These are phyloP conservation scores for Thelonectria olida DNA, from an alignment of 2,329 filamentous ascomycete species.

Conservation along the genomic window DNA sequence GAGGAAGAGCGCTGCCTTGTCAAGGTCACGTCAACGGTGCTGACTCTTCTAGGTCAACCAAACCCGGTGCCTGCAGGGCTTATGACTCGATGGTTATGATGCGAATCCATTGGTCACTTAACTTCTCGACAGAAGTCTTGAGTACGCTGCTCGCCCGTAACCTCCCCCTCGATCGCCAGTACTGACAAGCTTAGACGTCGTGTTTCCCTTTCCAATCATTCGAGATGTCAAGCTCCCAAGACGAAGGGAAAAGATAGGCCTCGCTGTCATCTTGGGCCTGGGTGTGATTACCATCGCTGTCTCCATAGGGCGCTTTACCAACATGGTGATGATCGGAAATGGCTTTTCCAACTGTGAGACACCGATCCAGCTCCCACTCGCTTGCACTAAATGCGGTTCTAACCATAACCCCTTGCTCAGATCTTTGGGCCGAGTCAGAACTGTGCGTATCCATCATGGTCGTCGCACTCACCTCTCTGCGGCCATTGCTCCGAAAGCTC, in stretches of 20 bases:
- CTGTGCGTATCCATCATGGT: conserved; percentile 29
- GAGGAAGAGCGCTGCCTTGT: too few species aligned
- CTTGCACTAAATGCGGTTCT: background rate
- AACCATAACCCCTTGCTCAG: background rate
- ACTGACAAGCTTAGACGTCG: conserved; percentile 20
- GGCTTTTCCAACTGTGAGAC: conserved; percentile 23
- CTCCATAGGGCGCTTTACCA: conserved; percentile 34
- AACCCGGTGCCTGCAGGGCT: conserved; percentile 18
- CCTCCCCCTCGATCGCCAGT: too few species aligned
- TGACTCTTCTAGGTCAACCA: conserved; percentile 1
- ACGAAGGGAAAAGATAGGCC: conserved; percentile 31
- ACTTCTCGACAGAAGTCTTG: conserved; percentile 34
- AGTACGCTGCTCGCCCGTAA: conserved; percentile 28
- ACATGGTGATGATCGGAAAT: conserved; percentile 22
- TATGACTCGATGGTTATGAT: conserved; percentile 31
- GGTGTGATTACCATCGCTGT: conserved; percentile 33
- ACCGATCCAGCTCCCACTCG: background rate
- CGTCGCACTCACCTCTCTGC: conserved; percentile 23
- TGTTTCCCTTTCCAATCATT: conserved; percentile 34
- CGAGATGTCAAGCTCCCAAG: conserved; percentile 26
- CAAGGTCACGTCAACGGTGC: too few species aligned
- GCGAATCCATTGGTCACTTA: conserved; percentile 34
- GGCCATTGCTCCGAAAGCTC: conserved; percentile 21
- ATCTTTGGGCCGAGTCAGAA: conserved; percentile 28
- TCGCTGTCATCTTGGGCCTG: conserved; percentile 29